Base-by-base conservation (phyloP, 2,329 filamentous ascomycete species). In the Calonectria multiphialidica region DNA sequence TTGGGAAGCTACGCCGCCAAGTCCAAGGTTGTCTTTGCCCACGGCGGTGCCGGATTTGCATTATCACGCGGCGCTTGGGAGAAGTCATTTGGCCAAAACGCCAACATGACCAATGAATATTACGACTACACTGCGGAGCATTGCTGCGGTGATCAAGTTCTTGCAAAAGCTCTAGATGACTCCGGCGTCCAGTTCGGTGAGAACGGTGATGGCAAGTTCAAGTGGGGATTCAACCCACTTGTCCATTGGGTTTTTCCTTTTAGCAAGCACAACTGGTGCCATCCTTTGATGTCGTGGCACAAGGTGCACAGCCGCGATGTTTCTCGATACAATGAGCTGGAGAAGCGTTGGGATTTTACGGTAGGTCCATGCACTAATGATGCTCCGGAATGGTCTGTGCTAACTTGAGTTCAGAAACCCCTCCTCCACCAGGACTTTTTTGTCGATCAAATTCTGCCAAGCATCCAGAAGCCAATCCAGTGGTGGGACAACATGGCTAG, bases 91-190 rank as follows among this genome's bases (percentile, higher is more conserved):
- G 77, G 76, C 1, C 65, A 64, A 44, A 72, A 76, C 25, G 25
- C 67, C 16, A 68, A 71, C 18, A 63, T 79, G 42, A 67, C 66
- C 0, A 72, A 78, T 30, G 74, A 78, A 6, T 78, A 76, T 18
- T 68, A 78, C 30, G 28, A 76, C 50, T 79, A 79, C 47, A 74
- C 75, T 3, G 72, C 72, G 9, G 69, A 74, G 25, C 76, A 78
- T 68, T 78, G 77, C 72, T 79, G 77, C 66, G 77, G 77, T 13
- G 77, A 79, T 55, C 77, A 79, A 59, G 76, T 79, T 8, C 72
- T 79, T 18, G 77, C 72, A 1, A 70, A 76, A 23, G 76, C 76
- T 4, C 66, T 79, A 6, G 57, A 67, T 1, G 68, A 78, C 15
- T 50, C 78, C 64, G 77, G 72, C 42, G 69, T 79, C 47, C 70